Evolutionary conservation across 139 green algal genomes (phyloP).

Genomic region (Volvox africanus): DNA sequence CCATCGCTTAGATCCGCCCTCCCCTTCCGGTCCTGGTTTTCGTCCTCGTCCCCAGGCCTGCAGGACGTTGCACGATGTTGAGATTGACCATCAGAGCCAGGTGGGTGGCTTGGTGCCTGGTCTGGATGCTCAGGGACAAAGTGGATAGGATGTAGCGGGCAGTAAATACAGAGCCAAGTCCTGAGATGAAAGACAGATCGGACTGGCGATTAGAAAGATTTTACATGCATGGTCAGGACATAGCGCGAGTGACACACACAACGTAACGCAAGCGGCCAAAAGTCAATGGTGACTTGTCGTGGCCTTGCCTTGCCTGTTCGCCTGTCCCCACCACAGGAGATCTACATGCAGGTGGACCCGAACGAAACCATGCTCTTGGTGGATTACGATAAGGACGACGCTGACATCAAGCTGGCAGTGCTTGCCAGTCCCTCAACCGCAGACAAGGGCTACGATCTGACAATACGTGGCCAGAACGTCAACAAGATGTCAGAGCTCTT

Average conservation of each 20-base stretch:
- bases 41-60: neutral
- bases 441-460: conserved; percentile 43
- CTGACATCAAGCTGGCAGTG: conserved; percentile 50
- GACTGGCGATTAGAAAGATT: too few relatives aligned
- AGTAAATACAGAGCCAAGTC: too few relatives aligned
- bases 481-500: conserved; percentile 49
- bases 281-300: too few relatives aligned
- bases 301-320: too few relatives aligned
- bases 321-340: conserved; percentile 24
- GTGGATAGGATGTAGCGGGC: too few relatives aligned
- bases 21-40: too few relatives aligned
- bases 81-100: conserved; percentile 25
- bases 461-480: conserved; percentile 25
- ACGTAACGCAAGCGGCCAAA: neutral
- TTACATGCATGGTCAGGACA: neutral
- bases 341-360: conserved; percentile 47
- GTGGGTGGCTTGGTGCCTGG: neutral
- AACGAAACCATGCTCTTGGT: conserved; percentile 40
- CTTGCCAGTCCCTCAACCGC: conserved; percentile 27
- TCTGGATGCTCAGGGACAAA: too few relatives aligned
- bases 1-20: too few relatives aligned
- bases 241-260: neutral
- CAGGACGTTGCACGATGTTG: conserved; percentile 12
- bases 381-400: conserved; percentile 50
- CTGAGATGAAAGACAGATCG: too few relatives aligned